Conservation (phyloP, 352 stramenopile species). For the Globisporangium paroecandrum region DNA sequence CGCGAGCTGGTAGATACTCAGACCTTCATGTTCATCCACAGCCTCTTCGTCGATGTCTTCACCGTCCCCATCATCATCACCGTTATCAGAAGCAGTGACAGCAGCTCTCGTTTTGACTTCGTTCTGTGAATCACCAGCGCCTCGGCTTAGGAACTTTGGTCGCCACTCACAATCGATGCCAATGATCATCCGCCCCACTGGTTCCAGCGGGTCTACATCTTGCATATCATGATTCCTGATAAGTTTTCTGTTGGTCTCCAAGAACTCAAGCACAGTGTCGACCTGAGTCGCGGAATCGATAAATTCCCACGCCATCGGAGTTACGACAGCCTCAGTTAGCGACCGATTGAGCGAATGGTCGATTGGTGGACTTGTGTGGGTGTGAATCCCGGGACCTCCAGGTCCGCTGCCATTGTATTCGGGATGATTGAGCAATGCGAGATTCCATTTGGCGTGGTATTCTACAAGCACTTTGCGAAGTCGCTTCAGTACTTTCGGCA, state of each 20-base stretch:
- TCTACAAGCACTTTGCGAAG: constrained; percentile 27
- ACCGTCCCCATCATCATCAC: background rate
- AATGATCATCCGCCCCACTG: constrained; percentile 27
- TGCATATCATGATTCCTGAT: constrained; percentile 5
- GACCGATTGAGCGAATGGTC: constrained; percentile 29
- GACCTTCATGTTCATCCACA: constrained; percentile 19
- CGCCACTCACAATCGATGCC: constrained; percentile 69
- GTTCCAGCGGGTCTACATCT: constrained; percentile 10
- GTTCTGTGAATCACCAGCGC: constrained; percentile 5
- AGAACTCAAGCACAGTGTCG: constrained; percentile 20
- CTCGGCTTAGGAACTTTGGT: constrained; percentile 38
- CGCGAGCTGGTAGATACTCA: constrained; percentile 57
- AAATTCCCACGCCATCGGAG: constrained; percentile 31
- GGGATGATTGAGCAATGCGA: background rate
- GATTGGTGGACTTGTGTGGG: constrained; percentile 8
- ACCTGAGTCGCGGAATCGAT: constrained; percentile 26
- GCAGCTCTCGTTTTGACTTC: background rate
- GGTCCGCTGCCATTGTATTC: background rate
- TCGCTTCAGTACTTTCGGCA: constrained; percentile 57
- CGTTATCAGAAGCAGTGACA: background rate
- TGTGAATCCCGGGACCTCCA: background rate
- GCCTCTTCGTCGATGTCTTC: constrained; percentile 14
- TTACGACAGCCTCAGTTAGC: background rate
- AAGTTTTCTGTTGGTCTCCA: constrained; percentile 10
- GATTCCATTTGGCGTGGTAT: background rate